Evolutionary conservation across 2,329 filamentous ascomycete species (phyloP).

Genomic region (Lachnellula cervina): DNA sequence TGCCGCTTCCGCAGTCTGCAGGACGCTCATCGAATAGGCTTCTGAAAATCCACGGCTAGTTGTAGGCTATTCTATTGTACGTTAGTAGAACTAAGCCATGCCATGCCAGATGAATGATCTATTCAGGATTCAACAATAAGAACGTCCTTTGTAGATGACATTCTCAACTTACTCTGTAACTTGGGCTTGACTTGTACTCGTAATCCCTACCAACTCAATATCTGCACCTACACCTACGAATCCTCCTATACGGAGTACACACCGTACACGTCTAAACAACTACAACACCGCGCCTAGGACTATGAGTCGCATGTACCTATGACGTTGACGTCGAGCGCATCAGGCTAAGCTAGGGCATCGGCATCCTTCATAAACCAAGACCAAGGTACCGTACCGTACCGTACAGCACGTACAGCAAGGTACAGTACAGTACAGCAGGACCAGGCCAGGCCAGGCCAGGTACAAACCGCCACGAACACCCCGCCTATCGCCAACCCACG

Average conservation of each 20-base stretch:
- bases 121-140: too few species aligned
- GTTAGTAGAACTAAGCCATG: neutral
- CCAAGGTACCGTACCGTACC: slow-evolving; percentile 8
- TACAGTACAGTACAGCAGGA: neutral
- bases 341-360: neutral
- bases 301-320: slow-evolving; percentile 22
- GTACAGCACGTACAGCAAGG: neutral
- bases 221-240: neutral
- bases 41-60: neutral
- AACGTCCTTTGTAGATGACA: too few species aligned
- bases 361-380: neutral
- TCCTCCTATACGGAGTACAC: neutral
- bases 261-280: too few species aligned
- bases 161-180: too few species aligned
- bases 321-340: slow-evolving; percentile 14
- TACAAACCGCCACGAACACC: neutral
- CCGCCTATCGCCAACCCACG: neutral
- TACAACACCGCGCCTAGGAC: slow-evolving; percentile 8
- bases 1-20: neutral
- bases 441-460: too few species aligned
- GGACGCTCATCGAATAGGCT: slow-evolving; percentile 9
- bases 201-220: too few species aligned
- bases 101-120: too few species aligned
- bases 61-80: neutral
- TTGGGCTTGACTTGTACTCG: too few species aligned